These are phyloP conservation scores for Lagenidium sp. DNA, from an alignment of 352 stramenopile species.

Conservation along the genomic window DNA sequence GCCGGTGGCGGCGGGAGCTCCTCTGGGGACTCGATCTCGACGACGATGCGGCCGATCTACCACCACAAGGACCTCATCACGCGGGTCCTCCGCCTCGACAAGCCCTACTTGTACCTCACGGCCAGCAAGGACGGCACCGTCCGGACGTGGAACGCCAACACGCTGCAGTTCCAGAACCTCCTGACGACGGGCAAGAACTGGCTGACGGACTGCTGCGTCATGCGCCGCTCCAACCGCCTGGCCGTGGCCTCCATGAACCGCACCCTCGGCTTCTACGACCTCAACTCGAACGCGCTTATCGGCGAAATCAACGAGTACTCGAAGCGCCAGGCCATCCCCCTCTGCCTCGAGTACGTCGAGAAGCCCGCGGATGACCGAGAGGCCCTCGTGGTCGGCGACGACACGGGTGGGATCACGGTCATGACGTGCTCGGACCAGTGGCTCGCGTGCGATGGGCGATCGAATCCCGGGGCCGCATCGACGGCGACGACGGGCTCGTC, in stretches of 20 bases:
- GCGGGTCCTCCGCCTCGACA: slow-evolving; percentile 52
- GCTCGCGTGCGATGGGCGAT: slow-evolving; percentile 58
- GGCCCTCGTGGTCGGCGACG: slow-evolving; percentile 67
- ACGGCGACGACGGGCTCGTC: not conserved
- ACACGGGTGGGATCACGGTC: slow-evolving; percentile 62
- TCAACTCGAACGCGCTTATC: slow-evolving; percentile 53
- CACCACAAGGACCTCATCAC: slow-evolving; percentile 73
- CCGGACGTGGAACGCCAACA: slow-evolving; percentile 64
- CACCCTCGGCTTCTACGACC: slow-evolving; percentile 69
- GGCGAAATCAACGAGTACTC: slow-evolving; percentile 74
- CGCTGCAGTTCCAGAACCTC: slow-evolving; percentile 47
- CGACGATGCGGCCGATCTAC: slow-evolving; percentile 16
- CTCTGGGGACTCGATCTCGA: slow-evolving; percentile 2
- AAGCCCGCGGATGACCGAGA: slow-evolving; percentile 64
- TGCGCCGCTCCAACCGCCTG: slow-evolving; percentile 75
- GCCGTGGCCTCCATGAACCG: slow-evolving; percentile 73
- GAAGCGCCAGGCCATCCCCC: slow-evolving; percentile 61
- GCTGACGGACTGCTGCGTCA: slow-evolving; percentile 72
- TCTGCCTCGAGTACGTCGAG: slow-evolving; percentile 77
- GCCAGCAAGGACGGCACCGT: slow-evolving; percentile 69
- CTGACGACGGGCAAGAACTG: slow-evolving; percentile 64
- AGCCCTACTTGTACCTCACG: slow-evolving; percentile 60
- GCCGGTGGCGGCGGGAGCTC: slow-evolving; percentile 1
- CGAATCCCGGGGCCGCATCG: slow-evolving; percentile 3
- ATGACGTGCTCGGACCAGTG: slow-evolving; percentile 66